Conservation (phyloP, 768 basidiomycete genomes). For the Tylopilus sp. region DNA sequence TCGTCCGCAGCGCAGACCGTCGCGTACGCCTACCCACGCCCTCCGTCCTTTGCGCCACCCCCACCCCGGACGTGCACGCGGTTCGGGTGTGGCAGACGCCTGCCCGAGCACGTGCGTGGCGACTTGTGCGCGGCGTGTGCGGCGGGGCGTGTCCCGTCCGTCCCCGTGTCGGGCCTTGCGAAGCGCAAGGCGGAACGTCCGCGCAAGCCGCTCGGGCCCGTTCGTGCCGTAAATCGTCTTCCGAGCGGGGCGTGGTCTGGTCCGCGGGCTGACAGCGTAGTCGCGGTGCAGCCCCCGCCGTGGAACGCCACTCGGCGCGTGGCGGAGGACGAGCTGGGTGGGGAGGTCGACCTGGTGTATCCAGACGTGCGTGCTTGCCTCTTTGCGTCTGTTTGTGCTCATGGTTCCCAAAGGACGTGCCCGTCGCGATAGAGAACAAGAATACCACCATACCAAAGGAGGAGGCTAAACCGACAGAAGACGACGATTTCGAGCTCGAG, state of each 20-base stretch:
- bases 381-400: background rate
- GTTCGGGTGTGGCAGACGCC: conserved; percentile 15
- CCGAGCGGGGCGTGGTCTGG: background rate
- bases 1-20: background rate
- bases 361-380: conserved; percentile 17
- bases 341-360: conserved; percentile 20
- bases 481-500: conserved; percentile 10
- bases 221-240: conserved; percentile 1
- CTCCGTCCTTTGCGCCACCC: background rate
- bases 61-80: conserved; percentile 13
- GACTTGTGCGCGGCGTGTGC: conserved; percentile 15
- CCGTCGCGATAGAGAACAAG: background rate
- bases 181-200: too few relatives aligned
- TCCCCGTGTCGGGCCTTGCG: too few relatives aligned
- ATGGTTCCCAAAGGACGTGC: conserved; percentile 4
- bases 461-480: background rate
- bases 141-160: too few relatives aligned
- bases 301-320: background rate
- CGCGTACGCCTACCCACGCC: background rate
- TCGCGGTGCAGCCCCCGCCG: background rate
- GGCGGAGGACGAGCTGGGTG: background rate
- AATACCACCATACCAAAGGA: background rate
- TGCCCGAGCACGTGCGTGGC: background rate
- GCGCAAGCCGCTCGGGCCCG: background rate
- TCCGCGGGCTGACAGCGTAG: background rate